These are phyloP conservation scores for Filobasidium floriforme DNA, from an alignment of 768 basidiomycete genomes.

Conservation along the genomic window DNA sequence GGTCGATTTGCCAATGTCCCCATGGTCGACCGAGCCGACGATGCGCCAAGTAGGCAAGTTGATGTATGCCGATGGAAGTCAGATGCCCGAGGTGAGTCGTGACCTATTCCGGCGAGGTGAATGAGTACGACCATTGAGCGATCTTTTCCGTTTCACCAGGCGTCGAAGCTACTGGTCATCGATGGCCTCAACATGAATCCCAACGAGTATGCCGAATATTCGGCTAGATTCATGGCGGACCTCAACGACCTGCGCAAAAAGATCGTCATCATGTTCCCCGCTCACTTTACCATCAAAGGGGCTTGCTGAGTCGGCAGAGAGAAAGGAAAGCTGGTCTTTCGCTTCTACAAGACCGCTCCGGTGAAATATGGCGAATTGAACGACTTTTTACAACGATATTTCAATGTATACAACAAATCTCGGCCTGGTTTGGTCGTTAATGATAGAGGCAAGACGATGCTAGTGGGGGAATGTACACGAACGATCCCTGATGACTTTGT, in stretches of 20 bases:
- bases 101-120: neutral
- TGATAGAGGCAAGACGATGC: no score
- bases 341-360: no score
- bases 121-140: neutral
- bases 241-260: neutral
- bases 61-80: slow-evolving; percentile 1
- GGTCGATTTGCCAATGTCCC: slow-evolving; percentile 3
- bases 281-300: neutral
- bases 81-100: slow-evolving; percentile 1
- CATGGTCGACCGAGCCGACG: neutral
- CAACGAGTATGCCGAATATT: neutral
- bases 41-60: neutral
- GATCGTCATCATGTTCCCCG: neutral
- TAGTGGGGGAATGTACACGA: no score
- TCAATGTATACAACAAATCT: neutral
- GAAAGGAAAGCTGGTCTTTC: no score
- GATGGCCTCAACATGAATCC: slow-evolving; percentile 3
- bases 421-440: neutral
- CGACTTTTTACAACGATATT: no score
- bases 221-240: neutral
- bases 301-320: no score
- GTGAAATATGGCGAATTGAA: no score
- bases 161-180: neutral
- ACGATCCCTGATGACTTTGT: no score
- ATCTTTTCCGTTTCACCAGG: neutral